phyloP scores from a whole-genome alignment of 805 yeast species.

The Myxozyma kluyveri region DNA sequence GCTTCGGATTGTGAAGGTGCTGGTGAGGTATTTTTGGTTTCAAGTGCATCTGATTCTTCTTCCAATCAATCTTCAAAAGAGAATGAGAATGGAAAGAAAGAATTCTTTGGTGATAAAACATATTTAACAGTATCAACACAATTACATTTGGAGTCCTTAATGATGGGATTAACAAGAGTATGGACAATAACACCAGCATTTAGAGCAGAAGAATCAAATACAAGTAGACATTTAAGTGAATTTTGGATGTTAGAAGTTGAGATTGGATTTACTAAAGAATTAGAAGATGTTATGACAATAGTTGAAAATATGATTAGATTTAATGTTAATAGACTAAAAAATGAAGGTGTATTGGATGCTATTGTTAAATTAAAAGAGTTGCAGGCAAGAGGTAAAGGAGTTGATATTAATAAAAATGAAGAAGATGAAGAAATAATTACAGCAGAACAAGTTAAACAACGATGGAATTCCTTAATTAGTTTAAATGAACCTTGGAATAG shows the following conservation, averaged over 20 bases:
- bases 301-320: constrained; percentile 68
- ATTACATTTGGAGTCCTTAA: constrained; percentile 78
- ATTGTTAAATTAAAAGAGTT: constrained; percentile 11
- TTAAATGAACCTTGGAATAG: constrained; percentile 54
- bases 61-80: neutral
- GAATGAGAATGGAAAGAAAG: neutral
- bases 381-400: constrained; percentile 3
- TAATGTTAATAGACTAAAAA: constrained; percentile 38
- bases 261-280: constrained; percentile 57
- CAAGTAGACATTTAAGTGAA: constrained; percentile 87
- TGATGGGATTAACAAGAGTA: constrained; percentile 71
- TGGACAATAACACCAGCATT: constrained; percentile 92
- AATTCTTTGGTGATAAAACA: constrained; percentile 64
- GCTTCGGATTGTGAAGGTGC: constrained; percentile 96
- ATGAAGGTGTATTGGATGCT: constrained; percentile 6
- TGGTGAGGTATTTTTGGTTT: constrained; percentile 77
- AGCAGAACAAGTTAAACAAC: constrained; percentile 38
- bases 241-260: constrained; percentile 99
- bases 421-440: constrained; percentile 11
- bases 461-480: constrained; percentile 60
- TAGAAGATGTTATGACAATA: constrained; percentile 60
- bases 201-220: constrained; percentile 88
- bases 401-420: constrained; percentile 4
- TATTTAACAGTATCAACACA: constrained; percentile 89
- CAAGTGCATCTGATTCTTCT: constrained; percentile 39